Base-by-base conservation (phyloP, 129 eudicot species). In the Lonicera japonica region DNA sequence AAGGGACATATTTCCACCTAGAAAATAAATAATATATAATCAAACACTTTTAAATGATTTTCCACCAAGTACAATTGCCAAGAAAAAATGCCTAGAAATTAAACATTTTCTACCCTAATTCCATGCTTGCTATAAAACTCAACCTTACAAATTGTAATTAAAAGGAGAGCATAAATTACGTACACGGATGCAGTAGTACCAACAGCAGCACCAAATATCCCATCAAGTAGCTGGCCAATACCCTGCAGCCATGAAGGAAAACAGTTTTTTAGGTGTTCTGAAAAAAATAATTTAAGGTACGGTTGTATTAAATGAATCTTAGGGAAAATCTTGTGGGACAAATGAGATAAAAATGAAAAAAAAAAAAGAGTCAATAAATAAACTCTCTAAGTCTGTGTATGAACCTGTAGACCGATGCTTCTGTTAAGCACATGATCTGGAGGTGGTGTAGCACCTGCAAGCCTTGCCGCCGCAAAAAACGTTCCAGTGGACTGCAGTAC, bases 171-270 rank as follows among this genome's bases (percentile, higher is more conserved):
- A 58, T n/a, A 19, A 70, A 21, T 21, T 79, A 24, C 64, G 82
- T 85, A 92, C 99, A 92, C 95, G 34, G 99, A 77, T 61, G 96
- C 96, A 43, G 89, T 71, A 60, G 75, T 78, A 64, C 99, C 99
- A 72, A 85, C 95, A 11, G 60, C 66, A 43, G 95, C 66, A 74
- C 99, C 96, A 74, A 88, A 88, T 21, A 79, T 25, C 65, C 99
- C 99, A 24, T 84, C 89, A 70, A 92, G 83, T 41, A 88, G 82
- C 65, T 88, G 90, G 24, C 96, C 86, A 22, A 92, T 25, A 57
- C 99, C 99, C 99, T 88, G 83, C 54, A 74, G 21, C 43, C 21
- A 2, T 56, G 55, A 58, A 5, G 19, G 10, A 64, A 64, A 41
- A 54, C 24, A 43, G 43, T 8, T 3, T 43, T 43, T 11, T 4